Evolutionary conservation across 495 filamentous ascomycete species (phyloP).

Genomic region (Geopyxis carbonaria): DNA sequence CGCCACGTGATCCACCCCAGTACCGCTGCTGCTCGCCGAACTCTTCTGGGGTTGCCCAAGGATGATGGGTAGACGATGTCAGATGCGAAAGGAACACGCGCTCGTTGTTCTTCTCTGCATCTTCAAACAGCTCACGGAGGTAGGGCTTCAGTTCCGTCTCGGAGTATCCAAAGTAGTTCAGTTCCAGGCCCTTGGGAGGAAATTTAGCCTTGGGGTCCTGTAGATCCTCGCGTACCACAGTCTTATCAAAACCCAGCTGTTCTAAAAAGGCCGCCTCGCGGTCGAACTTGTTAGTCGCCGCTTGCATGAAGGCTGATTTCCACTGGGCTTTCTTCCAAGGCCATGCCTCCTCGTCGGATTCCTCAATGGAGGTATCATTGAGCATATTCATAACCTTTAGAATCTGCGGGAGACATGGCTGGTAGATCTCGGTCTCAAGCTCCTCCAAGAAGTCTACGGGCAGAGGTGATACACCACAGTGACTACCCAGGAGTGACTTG

Average conservation of each 20-base stretch:
- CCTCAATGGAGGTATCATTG: conserved; percentile 21
- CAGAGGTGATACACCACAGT: conserved; percentile 32
- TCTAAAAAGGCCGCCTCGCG: conserved; percentile 27
- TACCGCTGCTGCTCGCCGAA: conserved; percentile 27
- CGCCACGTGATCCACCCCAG: conserved; percentile 24
- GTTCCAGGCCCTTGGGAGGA: conserved; percentile 23
- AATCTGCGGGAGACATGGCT: conserved; percentile 34
- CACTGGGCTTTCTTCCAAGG: conserved; percentile 25
- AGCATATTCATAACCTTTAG: conserved; percentile 30
- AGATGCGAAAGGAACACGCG: conserved; percentile 33
- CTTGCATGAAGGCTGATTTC: conserved; percentile 33
- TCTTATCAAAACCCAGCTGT: conserved; percentile 29
- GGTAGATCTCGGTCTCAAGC: conserved; percentile 33
- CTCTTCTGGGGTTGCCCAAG: conserved; percentile 28
- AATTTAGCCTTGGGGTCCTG: conserved; percentile 24
- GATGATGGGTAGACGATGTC: conserved; percentile 34
- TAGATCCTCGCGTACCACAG: conserved; percentile 27
- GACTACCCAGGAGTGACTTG: conserved; percentile 32
- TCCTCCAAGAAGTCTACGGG: conserved; percentile 34
- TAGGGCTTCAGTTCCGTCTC: conserved; percentile 31
- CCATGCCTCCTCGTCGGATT: no score
- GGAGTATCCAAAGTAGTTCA: conserved; percentile 36
- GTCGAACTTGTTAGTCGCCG: conserved; percentile 33
- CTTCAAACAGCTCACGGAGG: conserved; percentile 29
- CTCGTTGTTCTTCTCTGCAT: conserved; percentile 29